Evolutionary conservation across 257 asterid genomes (phyloP).

Genomic region (Ballota nigra): DNA sequence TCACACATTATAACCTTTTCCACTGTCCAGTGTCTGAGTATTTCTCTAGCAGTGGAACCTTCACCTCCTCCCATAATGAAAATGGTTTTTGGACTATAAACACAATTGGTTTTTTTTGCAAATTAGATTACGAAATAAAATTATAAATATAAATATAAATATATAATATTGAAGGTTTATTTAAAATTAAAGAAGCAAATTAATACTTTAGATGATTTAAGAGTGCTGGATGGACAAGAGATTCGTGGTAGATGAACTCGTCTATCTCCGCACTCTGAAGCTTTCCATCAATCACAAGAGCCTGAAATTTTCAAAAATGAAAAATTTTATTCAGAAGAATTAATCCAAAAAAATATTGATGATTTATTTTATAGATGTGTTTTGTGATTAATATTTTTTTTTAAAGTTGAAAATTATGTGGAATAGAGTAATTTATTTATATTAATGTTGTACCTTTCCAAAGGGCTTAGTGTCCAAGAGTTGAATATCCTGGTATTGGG

Average conservation of each 20-base stretch:
- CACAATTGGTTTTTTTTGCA: neutral
- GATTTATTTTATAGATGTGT: neutral
- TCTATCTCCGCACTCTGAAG: slow-evolving; percentile 95
- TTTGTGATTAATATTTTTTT: neutral
- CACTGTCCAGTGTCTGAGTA: slow-evolving; percentile 70
- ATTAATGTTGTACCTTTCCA: slow-evolving; percentile 55
- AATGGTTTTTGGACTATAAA: slow-evolving; percentile 67
- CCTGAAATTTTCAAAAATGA: slow-evolving; percentile 35
- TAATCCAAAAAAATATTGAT: neutral
- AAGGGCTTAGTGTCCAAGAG: slow-evolving; percentile 95
- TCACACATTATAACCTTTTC: slow-evolving; percentile 94
- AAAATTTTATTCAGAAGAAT: neutral
- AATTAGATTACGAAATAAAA: neutral
- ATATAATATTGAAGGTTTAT: neutral
- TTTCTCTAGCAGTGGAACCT: slow-evolving; percentile 93
- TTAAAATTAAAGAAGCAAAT: neutral
- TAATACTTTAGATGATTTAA: slow-evolving; percentile 63
- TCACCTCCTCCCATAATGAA: slow-evolving; percentile 99
- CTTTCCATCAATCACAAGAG: slow-evolving; percentile 93
- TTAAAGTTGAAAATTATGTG: neutral
- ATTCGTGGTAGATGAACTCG: slow-evolving; percentile 94
- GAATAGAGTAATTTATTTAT: neutral
- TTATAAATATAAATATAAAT: no score
- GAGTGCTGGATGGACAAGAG: slow-evolving; percentile 87
- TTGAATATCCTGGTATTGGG: slow-evolving; percentile 87